Evolutionary conservation across 106 monocot species (phyloP), one percentile per base, ranked within the genome.

Genomic region (Narthecium ossifragum): DNA sequence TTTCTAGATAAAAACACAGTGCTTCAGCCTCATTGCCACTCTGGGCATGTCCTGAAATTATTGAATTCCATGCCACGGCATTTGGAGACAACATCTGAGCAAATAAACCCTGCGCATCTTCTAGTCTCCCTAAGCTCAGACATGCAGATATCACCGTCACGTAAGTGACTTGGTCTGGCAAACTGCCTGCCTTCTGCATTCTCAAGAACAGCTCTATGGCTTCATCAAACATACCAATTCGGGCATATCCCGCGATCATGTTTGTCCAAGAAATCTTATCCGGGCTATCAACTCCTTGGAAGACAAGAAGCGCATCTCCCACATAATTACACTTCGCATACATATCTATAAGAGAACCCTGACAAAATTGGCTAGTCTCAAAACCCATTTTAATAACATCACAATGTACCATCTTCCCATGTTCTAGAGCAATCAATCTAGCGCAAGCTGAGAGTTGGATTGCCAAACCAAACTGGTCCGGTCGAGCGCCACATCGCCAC

Each of bases 201-300:
- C 46, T 66, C 2, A 38, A 59, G 57, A 81, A 84, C 67, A 89
- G 31, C 4, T 50, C 18, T 27, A 90, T 31, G 0, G 89, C 80
- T 56, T 75, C 72, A 26, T 64, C 55, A n/a, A 41, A 34, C 65
- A 51, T 57, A 4, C 73, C 78, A 46, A 50, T 39, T 26, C 71
- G 54, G 18, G 55, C 69, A 69, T 90, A 90, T n/a, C 78, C 84
- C 1, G 78, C 71, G 32, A 81, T 85, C 70, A 90, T 78, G n/a
- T 66, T 60, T 2, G 89, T 81, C 81, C 89, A 90, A 8, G 84
- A 71, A 18, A 90, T 73, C 2, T 53, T 59, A 49, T 81, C 89
- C 3, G 78, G 80, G 51, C 52, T 31, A 21, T 10, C 14, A 47
- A 75, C 53, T 13, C 48, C 54, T 58, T 81, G 72, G 30, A 90